phyloP scores from a whole-genome alignment of 208 protist species.

The Vickermania ingenoplastis region DNA sequence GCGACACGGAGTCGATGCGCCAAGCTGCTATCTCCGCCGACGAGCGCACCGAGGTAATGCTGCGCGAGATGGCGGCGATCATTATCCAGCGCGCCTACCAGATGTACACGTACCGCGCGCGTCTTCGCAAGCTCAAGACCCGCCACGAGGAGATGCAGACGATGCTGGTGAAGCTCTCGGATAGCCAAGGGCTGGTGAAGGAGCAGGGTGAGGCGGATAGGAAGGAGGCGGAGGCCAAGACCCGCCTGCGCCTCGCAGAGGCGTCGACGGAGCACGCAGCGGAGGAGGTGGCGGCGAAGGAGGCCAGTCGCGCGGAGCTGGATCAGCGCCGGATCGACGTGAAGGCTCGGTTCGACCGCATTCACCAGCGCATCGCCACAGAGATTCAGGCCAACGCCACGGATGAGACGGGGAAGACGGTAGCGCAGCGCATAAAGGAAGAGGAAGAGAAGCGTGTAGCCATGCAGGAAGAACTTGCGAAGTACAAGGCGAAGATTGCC shows the following conservation, averaged over 20 bases:
- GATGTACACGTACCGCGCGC: conserved; percentile 21
- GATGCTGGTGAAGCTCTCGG: conserved; percentile 1
- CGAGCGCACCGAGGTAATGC: conserved; percentile 9
- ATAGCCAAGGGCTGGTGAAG: conserved; percentile 17
- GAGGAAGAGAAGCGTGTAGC: conserved; percentile 15
- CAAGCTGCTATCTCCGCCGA: conserved; percentile 27
- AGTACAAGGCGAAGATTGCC: conserved; percentile 9
- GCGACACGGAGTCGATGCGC: conserved; percentile 27
- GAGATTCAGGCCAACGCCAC: neutral
- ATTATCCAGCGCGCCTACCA: conserved; percentile 48
- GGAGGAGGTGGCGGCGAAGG: conserved; percentile 13
- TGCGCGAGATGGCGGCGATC: conserved; percentile 32
- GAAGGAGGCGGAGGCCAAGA: conserved; percentile 21
- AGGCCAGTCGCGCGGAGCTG: conserved; percentile 8
- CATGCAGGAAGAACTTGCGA: conserved; percentile 9
- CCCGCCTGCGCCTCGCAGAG: conserved; percentile 10
- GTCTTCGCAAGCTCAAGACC: conserved; percentile 28
- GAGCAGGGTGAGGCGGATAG: conserved; percentile 14
- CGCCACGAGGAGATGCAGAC: conserved; percentile 24
- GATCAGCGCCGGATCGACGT: conserved; percentile 1
- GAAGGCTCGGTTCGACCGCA: conserved; percentile 2
- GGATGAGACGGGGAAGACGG: neutral
- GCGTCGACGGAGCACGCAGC: conserved; percentile 13
- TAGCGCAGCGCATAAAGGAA: conserved; percentile 15
- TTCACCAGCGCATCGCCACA: neutral